Percentiles rank a stretch among this genome's conserved stretches.
Conservation (phyloP, 2,329 filamentous ascomycete genomes). For the Trichophyton equinum region DNA sequence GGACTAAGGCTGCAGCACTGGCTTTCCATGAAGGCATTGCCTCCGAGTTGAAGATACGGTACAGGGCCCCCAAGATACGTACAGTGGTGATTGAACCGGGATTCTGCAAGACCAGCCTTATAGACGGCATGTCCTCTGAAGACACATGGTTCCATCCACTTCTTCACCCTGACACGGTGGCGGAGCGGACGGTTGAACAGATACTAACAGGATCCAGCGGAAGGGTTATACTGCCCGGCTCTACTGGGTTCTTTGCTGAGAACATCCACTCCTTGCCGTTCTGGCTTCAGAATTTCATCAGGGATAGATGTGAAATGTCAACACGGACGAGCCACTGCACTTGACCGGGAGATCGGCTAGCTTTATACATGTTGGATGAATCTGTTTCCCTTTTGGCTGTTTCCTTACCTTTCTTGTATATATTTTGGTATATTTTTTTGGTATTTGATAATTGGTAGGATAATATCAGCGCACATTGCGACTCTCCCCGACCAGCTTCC, state of each 20-base stretch:
- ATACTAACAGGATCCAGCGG: slow-evolving; percentile 47
- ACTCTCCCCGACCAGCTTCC: background rate
- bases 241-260: slow-evolving; percentile 33
- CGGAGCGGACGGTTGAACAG: slow-evolving; percentile 49
- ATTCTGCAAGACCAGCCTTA: slow-evolving; percentile 50
- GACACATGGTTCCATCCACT: slow-evolving; percentile 41
- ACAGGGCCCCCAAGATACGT: slow-evolving; percentile 51
- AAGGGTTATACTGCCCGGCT: slow-evolving; percentile 43
- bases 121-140: slow-evolving; percentile 43
- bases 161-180: slow-evolving; percentile 50
- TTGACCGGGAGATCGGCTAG: background rate
- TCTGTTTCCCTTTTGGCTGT: background rate
- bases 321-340: slow-evolving; percentile 10
- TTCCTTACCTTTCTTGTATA: background rate
- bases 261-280: slow-evolving; percentile 42
- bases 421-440: background rate
- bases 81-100: slow-evolving; percentile 55
- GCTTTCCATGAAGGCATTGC: slow-evolving; percentile 55
- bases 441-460: background rate
- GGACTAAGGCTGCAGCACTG: slow-evolving; percentile 53
- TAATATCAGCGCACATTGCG: background rate
- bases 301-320: slow-evolving; percentile 28
- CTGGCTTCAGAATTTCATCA: slow-evolving; percentile 48
- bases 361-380: background rate
- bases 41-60: slow-evolving; percentile 46